Conservation (phyloP, 768 basidiomycete species). For the Xerocomus potaroensis region DNA sequence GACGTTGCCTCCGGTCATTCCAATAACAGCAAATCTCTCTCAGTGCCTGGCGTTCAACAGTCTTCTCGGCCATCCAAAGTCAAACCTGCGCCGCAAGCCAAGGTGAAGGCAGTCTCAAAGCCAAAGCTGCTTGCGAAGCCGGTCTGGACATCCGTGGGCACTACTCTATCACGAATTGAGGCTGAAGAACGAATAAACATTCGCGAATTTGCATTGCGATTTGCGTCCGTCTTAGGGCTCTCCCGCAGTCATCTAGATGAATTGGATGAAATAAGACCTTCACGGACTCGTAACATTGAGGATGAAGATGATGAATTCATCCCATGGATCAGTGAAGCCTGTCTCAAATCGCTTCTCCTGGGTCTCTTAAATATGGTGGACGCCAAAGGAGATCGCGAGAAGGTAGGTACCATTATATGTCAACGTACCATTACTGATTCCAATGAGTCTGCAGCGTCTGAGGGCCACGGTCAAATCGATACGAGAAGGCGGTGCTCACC, state of each 20-base stretch:
- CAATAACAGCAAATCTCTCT: slow-evolving; percentile 6
- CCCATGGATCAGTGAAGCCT: slow-evolving; percentile 64
- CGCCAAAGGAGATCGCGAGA: slow-evolving; percentile 38
- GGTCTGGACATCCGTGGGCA: slow-evolving; percentile 50
- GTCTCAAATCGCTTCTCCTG: slow-evolving; percentile 58
- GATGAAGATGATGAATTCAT: slow-evolving; percentile 36
- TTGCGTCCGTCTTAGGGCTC: slow-evolving; percentile 47
- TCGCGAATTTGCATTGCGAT: slow-evolving; percentile 71
- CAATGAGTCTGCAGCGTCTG: slow-evolving; percentile 7
- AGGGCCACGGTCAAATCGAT: slow-evolving; percentile 48
- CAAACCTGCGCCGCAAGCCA: slow-evolving; percentile 19
- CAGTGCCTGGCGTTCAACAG: slow-evolving; percentile 8
- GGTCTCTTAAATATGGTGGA: slow-evolving; percentile 54
- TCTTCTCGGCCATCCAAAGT: slow-evolving; percentile 13
- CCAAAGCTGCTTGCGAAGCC: slow-evolving; percentile 41
- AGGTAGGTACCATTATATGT: slow-evolving; percentile 15
- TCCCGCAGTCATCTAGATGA: slow-evolving; percentile 56
- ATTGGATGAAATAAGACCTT: slow-evolving; percentile 50
- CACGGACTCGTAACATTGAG: slow-evolving; percentile 30
- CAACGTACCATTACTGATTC: neutral
- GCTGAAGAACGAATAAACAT: slow-evolving; percentile 63
- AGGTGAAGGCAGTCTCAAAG: slow-evolving; percentile 26
- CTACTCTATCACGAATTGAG: slow-evolving; percentile 40
- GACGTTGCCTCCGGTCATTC: neutral
- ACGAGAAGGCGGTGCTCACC: slow-evolving; percentile 47